These are phyloP conservation scores for Fusarium odoratissimum DNA, from an alignment of 2,329 filamentous ascomycete species.

Conservation along the genomic window DNA sequence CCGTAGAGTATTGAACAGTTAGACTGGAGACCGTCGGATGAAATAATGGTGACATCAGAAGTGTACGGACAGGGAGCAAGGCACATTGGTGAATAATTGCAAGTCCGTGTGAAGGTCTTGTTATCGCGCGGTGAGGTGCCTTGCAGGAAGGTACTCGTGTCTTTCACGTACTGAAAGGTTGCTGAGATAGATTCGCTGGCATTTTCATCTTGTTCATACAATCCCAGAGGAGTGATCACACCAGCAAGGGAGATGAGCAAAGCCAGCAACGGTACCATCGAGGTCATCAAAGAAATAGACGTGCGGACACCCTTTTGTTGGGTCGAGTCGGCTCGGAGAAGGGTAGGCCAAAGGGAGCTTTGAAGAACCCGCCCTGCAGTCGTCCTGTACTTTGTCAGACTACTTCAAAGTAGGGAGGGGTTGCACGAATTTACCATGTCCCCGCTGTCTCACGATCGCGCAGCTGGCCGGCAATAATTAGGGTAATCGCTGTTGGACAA, in stretches of 20 bases:
- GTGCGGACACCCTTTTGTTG: slow-evolving; percentile 47
- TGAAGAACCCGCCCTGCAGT: slow-evolving; percentile 47
- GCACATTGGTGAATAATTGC: slow-evolving; percentile 43
- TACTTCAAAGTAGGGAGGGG: neutral
- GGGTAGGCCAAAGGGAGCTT: slow-evolving; percentile 55
- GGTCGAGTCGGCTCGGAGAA: slow-evolving; percentile 54
- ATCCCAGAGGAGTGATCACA: slow-evolving; percentile 59
- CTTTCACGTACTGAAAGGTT: slow-evolving; percentile 53
- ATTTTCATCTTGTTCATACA: slow-evolving; percentile 51
- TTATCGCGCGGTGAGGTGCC: slow-evolving; percentile 53
- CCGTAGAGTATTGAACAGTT: slow-evolving; percentile 26
- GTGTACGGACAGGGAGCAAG: slow-evolving; percentile 44
- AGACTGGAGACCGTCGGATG: slow-evolving; percentile 38
- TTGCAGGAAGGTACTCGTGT: slow-evolving; percentile 51
- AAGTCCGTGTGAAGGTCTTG: slow-evolving; percentile 27
- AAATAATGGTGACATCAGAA: slow-evolving; percentile 22
- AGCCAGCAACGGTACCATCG: slow-evolving; percentile 43
- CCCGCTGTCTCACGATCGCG: slow-evolving; percentile 51
- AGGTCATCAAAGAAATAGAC: slow-evolving; percentile 20
- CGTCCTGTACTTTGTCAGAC: slow-evolving; percentile 22
- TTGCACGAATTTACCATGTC: slow-evolving; percentile 48
- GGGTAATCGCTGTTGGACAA: slow-evolving; percentile 50
- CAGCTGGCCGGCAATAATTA: slow-evolving; percentile 52
- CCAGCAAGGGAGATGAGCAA: slow-evolving; percentile 54
- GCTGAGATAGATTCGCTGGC: neutral